Conservation (phyloP, 768 basidiomycete species). For the Amyloporia xantha region DNA sequence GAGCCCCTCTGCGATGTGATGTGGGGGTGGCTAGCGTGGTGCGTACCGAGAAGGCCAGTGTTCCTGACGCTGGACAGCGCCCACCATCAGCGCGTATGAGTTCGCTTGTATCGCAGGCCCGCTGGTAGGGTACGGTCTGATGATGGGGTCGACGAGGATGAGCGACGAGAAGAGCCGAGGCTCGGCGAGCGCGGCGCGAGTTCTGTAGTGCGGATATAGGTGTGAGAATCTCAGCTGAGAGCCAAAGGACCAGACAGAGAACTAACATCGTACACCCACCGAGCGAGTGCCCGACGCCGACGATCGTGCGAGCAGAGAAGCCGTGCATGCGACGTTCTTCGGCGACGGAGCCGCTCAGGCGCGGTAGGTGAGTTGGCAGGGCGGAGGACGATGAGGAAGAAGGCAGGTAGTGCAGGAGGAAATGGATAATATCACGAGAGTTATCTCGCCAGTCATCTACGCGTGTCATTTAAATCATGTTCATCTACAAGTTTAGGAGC, state of each 20-base stretch:
- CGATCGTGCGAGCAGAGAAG: constrained; percentile 45
- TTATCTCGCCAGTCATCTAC: constrained; percentile 77
- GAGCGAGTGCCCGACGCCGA: constrained; percentile 78
- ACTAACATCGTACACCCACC: constrained; percentile 75
- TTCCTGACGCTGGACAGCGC: constrained; percentile 52
- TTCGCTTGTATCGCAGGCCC: background rate
- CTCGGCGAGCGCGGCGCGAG: constrained; percentile 55
- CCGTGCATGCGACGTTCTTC: constrained; percentile 39
- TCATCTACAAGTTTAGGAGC: background rate
- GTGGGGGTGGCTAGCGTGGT: background rate
- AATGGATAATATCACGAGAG: constrained; percentile 71
- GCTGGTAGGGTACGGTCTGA: constrained; percentile 18
- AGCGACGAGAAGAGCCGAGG: constrained; percentile 68
- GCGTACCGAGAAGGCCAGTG: constrained; percentile 57
- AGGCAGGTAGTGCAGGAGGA: constrained; percentile 65
- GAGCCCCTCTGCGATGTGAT: too few species aligned
- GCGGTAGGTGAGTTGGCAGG: constrained; percentile 49
- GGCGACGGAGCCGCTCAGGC: constrained; percentile 38
- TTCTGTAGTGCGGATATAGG: constrained; percentile 28
- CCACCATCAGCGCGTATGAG: constrained; percentile 18
- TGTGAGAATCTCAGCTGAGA: background rate
- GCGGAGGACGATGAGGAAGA: constrained; percentile 13
- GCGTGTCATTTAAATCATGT: background rate
- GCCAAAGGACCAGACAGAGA: background rate
- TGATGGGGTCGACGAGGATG: constrained; percentile 76